Percentiles rank a stretch among this genome's conserved stretches.
phyloP scores from a whole-genome alignment of 2,329 filamentous ascomycete species.

The Endoconidiophora polonica region DNA sequence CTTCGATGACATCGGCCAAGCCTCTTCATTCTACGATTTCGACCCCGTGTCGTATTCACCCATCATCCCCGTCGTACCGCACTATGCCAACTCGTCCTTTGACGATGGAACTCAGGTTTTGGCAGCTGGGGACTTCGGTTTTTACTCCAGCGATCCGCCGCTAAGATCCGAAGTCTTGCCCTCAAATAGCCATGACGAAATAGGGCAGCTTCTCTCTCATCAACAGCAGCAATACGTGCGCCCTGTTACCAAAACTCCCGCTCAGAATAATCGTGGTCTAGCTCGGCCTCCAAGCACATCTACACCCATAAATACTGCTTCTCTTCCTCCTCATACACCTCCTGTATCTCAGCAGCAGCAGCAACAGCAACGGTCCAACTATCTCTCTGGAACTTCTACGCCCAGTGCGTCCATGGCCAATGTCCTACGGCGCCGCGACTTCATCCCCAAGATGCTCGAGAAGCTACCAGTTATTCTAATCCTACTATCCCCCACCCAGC shows the following conservation, averaged over 20 bases:
- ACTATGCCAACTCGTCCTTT: no score
- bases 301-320: not conserved
- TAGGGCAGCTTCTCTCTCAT: not conserved
- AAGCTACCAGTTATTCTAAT: slow-evolving; percentile 43
- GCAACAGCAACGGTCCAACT: not conserved
- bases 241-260: no score
- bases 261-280: no score
- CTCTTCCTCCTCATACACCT: not conserved
- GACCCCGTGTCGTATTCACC: no score
- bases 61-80: no score
- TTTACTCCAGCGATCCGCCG: no score
- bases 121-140: no score
- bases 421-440: slow-evolving; percentile 5
- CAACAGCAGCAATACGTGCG: no score
- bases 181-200: not conserved
- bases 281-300: no score
- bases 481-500: slow-evolving; percentile 70
- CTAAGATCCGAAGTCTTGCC: not conserved
- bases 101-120: no score
- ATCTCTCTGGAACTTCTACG: not conserved
- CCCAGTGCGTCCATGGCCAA: not conserved
- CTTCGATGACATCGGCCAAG: no score
- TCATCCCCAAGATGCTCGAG: slow-evolving; percentile 2
- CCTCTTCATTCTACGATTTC: no score
- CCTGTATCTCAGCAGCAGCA: not conserved